These are phyloP conservation scores for Fusarium falciforme DNA, from an alignment of 2,329 filamentous ascomycete genomes.

Conservation along the genomic window DNA sequence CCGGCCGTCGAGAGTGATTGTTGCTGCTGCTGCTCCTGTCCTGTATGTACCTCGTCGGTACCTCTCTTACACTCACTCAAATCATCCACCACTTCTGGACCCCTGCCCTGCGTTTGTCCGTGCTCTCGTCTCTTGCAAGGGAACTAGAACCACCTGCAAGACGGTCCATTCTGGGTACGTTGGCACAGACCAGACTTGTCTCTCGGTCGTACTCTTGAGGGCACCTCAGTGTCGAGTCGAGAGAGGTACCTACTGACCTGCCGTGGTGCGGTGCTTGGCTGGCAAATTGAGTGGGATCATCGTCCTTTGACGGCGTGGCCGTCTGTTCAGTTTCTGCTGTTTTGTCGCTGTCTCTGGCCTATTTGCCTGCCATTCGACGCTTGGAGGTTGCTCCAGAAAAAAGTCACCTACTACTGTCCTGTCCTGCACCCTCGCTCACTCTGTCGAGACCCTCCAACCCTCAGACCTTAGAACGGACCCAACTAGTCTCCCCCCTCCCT, in stretches of 20 bases:
- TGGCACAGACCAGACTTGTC: slow-evolving; percentile 30
- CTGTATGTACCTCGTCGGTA: neutral
- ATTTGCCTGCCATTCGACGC: slow-evolving; percentile 20
- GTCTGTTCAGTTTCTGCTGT: slow-evolving; percentile 13
- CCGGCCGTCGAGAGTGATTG: neutral
- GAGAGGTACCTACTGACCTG: slow-evolving; percentile 1
- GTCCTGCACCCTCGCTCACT: neutral
- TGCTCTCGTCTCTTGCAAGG: slow-evolving; percentile 33
- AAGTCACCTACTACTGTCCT: neutral
- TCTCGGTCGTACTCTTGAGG: slow-evolving; percentile 18
- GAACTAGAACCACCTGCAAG: slow-evolving; percentile 25
- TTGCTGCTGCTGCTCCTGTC: neutral
- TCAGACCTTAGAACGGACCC: slow-evolving; percentile 9
- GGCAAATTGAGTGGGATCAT: slow-evolving; percentile 33
- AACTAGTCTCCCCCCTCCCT: neutral
- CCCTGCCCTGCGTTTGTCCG: slow-evolving; percentile 34
- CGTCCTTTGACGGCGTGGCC: slow-evolving; percentile 2
- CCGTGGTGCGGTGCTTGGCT: slow-evolving; percentile 12
- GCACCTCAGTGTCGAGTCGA: slow-evolving; percentile 9
- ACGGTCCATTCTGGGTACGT: slow-evolving; percentile 19
- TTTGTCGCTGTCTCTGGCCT: slow-evolving; percentile 7
- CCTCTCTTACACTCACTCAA: neutral
- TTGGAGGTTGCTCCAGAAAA: slow-evolving; percentile 1
- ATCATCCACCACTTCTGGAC: slow-evolving; percentile 12
- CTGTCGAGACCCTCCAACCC: slow-evolving; percentile 6